Percentiles rank a stretch among this genome's conserved stretches.
Conservation (phyloP, 768 basidiomycete species). For the Mycena alexandri region DNA sequence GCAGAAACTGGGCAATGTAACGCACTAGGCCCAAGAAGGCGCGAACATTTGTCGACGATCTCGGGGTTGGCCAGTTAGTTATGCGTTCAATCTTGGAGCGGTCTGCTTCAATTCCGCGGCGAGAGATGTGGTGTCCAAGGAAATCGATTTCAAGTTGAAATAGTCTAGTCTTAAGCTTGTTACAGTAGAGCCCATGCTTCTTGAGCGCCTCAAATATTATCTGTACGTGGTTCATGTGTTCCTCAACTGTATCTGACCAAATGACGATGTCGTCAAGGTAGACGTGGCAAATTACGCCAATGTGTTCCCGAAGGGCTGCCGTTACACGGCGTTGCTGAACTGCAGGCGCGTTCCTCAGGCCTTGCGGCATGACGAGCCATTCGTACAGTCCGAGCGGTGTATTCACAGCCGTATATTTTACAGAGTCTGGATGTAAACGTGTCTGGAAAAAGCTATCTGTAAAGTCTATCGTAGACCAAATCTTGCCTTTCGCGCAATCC, state of each 20-base stretch:
- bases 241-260: conserved; percentile 54
- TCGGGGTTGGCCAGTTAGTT: background rate
- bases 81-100: background rate
- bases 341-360: conserved; percentile 48
- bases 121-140: no score
- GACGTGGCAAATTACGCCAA: conserved; percentile 58
- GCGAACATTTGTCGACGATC: background rate
- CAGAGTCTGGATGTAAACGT: no score
- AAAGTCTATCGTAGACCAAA: no score
- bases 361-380: conserved; percentile 58
- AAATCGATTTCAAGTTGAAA: no score
- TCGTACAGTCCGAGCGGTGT: conserved; percentile 55
- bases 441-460: no score
- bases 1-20: background rate
- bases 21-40: background rate
- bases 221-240: no score
- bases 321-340: conserved; percentile 52
- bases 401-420: conserved; percentile 46
- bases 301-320: conserved; percentile 44
- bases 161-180: no score
- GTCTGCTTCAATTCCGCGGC: no score
- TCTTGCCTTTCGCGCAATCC: no score
- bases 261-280: conserved; percentile 63
- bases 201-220: no score
- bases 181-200: no score